phyloP scores from a whole-genome alignment of 441 rosid genomes.

The Euphorbia corollata region DNA sequence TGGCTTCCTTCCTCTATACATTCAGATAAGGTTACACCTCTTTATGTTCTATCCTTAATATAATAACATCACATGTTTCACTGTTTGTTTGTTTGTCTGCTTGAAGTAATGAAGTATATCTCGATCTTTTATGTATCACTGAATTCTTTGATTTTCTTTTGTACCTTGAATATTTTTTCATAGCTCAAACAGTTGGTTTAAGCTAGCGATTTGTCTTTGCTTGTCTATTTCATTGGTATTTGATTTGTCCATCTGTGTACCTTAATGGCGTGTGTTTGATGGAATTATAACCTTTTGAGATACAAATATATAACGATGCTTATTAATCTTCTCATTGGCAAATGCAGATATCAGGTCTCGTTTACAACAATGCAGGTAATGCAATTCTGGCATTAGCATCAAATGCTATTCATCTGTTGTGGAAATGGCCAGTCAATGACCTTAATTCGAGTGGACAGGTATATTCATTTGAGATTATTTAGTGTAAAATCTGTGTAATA shows the following conservation, averaged over 20 bases:
- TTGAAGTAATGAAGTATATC: neutral
- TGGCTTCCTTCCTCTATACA: slow-evolving; percentile 29
- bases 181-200: slow-evolving; percentile 3
- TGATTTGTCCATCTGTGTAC: no score
- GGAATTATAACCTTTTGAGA: neutral
- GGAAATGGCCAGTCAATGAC: slow-evolving; percentile 38
- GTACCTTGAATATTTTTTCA: neutral
- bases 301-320: neutral
- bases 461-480: neutral
- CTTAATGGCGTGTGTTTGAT: no score
- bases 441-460: slow-evolving; percentile 36
- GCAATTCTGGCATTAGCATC: slow-evolving; percentile 44
- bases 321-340: slow-evolving; percentile 12
- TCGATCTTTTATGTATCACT: neutral
- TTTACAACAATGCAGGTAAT: slow-evolving; percentile 41
- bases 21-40: slow-evolving; percentile 34
- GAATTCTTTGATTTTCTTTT: neutral
- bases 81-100: neutral
- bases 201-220: slow-evolving; percentile 2
- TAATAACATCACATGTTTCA: neutral
- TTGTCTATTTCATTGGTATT: neutral
- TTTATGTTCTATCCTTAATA: neutral
- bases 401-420: slow-evolving; percentile 34
- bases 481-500: neutral
- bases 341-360: slow-evolving; percentile 40